Conservation (phyloP, 2,329 filamentous ascomycete species). For the Harringtonia lauricola region DNA sequence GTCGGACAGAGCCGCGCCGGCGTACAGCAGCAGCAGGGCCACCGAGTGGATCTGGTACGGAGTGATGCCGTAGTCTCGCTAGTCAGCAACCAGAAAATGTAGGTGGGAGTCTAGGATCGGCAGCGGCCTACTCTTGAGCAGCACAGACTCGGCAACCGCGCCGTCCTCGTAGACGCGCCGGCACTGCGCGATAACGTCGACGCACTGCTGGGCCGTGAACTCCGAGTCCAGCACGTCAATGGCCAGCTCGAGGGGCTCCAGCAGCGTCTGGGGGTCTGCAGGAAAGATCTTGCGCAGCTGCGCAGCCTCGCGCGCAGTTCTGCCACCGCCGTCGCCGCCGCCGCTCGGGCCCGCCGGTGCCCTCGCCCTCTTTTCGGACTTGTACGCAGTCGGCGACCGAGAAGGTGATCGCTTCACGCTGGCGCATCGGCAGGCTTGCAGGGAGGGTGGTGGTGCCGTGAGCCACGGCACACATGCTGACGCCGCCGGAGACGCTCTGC, state of each 20-base stretch:
- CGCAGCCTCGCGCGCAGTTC: no score
- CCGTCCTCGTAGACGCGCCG: neutral
- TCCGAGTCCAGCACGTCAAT: neutral
- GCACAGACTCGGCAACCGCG: neutral
- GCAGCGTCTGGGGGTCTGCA: neutral
- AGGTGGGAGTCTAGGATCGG: neutral
- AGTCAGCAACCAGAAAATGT: neutral
- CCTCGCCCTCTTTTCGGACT: no score
- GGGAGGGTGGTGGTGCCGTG: no score
- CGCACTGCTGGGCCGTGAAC: slow-evolving; percentile 3
- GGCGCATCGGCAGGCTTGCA: no score
- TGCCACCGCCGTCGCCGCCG: no score
- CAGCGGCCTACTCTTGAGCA: slow-evolving; percentile 2
- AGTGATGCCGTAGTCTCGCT: slow-evolving; percentile 14
- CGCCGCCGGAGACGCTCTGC: no score
- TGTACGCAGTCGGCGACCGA: no score
- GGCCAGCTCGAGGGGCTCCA: neutral
- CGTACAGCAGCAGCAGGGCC: slow-evolving; percentile 15
- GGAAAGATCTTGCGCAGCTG: slow-evolving; percentile 1
- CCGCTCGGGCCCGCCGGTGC: no score
- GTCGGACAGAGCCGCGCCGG: neutral
- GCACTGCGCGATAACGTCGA: neutral
- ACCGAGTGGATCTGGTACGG: slow-evolving; percentile 22
- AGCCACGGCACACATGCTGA: no score
- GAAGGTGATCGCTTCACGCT: no score